Percentiles rank a stretch among this genome's conserved stretches.
Conservation (phyloP, 768 basidiomycete genomes). For the Ramaria rubella region DNA sequence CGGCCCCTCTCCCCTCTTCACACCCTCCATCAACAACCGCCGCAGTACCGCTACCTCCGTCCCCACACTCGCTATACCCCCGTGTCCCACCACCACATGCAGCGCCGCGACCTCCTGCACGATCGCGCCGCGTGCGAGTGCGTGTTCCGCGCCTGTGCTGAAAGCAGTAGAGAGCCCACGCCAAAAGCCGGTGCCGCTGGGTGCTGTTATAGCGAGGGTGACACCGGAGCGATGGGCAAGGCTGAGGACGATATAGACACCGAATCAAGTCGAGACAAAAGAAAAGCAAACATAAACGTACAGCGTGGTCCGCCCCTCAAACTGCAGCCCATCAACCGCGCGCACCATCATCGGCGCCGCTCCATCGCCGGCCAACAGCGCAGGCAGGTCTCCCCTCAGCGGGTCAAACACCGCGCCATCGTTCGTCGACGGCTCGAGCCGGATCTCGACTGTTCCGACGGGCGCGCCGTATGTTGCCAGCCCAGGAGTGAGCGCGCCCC, state of each 20-base stretch:
- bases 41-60: slow-evolving; percentile 76
- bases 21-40: slow-evolving; percentile 52
- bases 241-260: slow-evolving; percentile 29
- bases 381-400: slow-evolving; percentile 38
- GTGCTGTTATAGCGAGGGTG: slow-evolving; percentile 49
- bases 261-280: neutral
- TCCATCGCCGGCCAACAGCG: slow-evolving; percentile 46
- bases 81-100: slow-evolving; percentile 50
- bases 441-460: slow-evolving; percentile 66
- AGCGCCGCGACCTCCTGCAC: slow-evolving; percentile 55
- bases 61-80: slow-evolving; percentile 52
- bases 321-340: slow-evolving; percentile 54
- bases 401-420: slow-evolving; percentile 62
- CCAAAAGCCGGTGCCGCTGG: slow-evolving; percentile 42
- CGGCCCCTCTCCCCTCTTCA: slow-evolving; percentile 35
- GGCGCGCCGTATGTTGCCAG: slow-evolving; percentile 59
- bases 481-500: slow-evolving; percentile 60
- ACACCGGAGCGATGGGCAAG: slow-evolving; percentile 63
- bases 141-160: slow-evolving; percentile 48
- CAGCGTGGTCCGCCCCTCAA: slow-evolving; percentile 65
- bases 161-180: slow-evolving; percentile 58
- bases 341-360: slow-evolving; percentile 50
- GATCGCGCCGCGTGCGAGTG: slow-evolving; percentile 54
- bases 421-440: slow-evolving; percentile 57
- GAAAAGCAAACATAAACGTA: too few relatives aligned